Evolutionary conservation across 371 early-diverging fungal genomes (phyloP), one percentile per base, ranked within the genome.

Genomic region (Mortierella polycephala): DNA sequence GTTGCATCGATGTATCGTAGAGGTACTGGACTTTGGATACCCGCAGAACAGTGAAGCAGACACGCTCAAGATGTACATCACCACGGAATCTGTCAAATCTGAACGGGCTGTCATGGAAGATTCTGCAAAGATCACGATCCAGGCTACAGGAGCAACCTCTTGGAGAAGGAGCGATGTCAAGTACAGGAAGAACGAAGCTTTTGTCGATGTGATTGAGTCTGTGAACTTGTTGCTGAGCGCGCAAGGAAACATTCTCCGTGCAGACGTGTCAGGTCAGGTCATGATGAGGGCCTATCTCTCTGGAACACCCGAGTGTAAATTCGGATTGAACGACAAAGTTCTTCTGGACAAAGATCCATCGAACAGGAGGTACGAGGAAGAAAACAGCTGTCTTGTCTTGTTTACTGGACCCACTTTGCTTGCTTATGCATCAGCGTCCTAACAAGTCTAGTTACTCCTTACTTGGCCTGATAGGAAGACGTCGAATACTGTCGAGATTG

Each of bases 1-100:
- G 45, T 10, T 47, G 42, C 23, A 9, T 56, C 10, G 6, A 14
- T 62, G 18, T 44, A 10, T 20, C 9, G 18, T 75, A 94, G 96
- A 96, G 85, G 91, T 96, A 40, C 87, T 95, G 57, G 96, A 96
- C 75, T 94, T 95, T 85, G 96, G 96, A 30, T 94, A 93, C 81
- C 96, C 96, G 46, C 96, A 96, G 80, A 93, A 93, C 72, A 93
- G 92, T 51, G 96, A 96, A 68, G 87, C 92, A 13, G 95, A 95
- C 64, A 93, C 94, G 10, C 83, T 96, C 41, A 95, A 95, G 71
- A 85, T 93, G 87, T 96, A 93, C 70, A 95, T 96, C 57, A 93
- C 95, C 0, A 95, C 95, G 1, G 95, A 95, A 74, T 90, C 92
- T 7, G 93, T 96, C 14, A 91, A 92, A 67, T 92, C 92, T 4